A percentile compares a stretch with the other conserved stretches of the same genome.
Conservation (phyloP, 495 filamentous ascomycete genomes). For the Poronia punctata region DNA sequence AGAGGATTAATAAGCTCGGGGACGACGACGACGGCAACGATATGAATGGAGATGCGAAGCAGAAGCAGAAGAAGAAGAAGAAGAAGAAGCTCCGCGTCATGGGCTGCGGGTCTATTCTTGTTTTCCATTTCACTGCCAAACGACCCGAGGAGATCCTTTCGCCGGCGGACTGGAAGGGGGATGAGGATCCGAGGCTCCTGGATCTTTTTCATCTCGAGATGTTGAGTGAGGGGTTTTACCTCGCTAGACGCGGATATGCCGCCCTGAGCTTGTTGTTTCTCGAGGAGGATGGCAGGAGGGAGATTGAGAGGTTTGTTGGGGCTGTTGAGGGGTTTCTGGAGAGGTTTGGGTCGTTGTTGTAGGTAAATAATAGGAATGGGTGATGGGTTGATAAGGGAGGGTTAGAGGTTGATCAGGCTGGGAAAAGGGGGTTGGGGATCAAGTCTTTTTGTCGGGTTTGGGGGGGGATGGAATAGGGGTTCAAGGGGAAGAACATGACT, state of each 20-base stretch:
- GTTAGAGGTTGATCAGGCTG: too few species aligned
- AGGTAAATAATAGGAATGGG: too few species aligned
- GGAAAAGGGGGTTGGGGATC: too few species aligned
- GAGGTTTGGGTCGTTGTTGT: conserved; percentile 3
- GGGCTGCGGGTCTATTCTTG: conserved; percentile 38
- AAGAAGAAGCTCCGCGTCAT: conserved; percentile 25
- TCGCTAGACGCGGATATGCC: conserved; percentile 34
- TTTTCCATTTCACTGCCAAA: conserved; percentile 32
- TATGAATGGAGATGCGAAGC: too few species aligned
- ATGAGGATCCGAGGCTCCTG: conserved; percentile 26
- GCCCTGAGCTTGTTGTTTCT: conserved; percentile 37
- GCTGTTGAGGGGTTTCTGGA: conserved; percentile 21
- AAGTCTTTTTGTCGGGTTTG: too few species aligned
- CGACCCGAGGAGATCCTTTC: conserved; percentile 15
- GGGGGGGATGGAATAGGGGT: too few species aligned
- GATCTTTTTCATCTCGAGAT: conserved; percentile 47
- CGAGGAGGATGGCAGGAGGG: conserved; percentile 30
- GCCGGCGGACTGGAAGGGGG: conserved; percentile 15
- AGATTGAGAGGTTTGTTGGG: conserved; percentile 36
- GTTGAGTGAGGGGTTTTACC: conserved; percentile 42
- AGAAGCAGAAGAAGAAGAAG: too few species aligned
- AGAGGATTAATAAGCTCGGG: conserved; percentile 21
- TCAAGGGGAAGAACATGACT: too few species aligned
- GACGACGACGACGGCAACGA: conserved; percentile 2
- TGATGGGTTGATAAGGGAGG: too few species aligned